phyloP scores from a whole-genome alignment of 169 alveolate genomes.

The Cryptosporidium meleagridis region DNA sequence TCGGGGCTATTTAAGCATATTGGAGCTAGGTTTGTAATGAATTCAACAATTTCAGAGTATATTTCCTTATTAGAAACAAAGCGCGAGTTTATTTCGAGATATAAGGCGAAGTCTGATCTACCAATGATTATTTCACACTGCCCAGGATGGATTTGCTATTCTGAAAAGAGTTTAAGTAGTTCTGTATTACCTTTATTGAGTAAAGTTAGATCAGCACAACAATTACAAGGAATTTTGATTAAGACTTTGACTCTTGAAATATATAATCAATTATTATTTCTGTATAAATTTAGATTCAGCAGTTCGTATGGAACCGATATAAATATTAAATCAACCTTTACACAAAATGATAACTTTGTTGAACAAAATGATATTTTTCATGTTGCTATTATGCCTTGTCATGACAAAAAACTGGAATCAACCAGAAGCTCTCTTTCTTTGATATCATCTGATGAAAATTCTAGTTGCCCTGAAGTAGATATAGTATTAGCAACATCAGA shows the following conservation, averaged over 20 bases:
- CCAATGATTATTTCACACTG: slow-evolving; percentile 90
- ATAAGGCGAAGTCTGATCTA: slow-evolving; percentile 14
- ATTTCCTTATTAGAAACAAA: slow-evolving; percentile 73
- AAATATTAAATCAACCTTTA: neutral
- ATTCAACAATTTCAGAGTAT: slow-evolving; percentile 77
- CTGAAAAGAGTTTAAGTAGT: slow-evolving; percentile 90
- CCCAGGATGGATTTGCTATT: slow-evolving; percentile 95
- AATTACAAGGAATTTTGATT: slow-evolving; percentile 85
- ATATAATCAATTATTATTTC: slow-evolving; percentile 57
- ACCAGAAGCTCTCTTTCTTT: slow-evolving; percentile 78
- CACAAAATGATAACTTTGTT: neutral
- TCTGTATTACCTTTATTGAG: slow-evolving; percentile 86
- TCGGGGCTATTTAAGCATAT: slow-evolving; percentile 75
- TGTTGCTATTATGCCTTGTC: slow-evolving; percentile 91
- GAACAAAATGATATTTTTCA: slow-evolving; percentile 78
- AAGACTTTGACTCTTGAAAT: slow-evolving; percentile 76
- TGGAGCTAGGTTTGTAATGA: slow-evolving; percentile 80
- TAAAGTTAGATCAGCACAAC: slow-evolving; percentile 89
- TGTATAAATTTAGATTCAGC: neutral
- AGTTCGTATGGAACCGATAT: neutral
- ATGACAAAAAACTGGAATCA: slow-evolving; percentile 93
- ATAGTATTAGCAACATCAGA: slow-evolving; percentile 67
- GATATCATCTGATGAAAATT: neutral
- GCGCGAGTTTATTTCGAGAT: slow-evolving; percentile 76
- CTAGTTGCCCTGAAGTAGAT: slow-evolving; percentile 66